A percentile compares a stretch with the other conserved stretches of the same genome.
These are phyloP conservation scores for Didymella arachidicola DNA, from an alignment of 2,329 filamentous ascomycete species.

Conservation along the genomic window DNA sequence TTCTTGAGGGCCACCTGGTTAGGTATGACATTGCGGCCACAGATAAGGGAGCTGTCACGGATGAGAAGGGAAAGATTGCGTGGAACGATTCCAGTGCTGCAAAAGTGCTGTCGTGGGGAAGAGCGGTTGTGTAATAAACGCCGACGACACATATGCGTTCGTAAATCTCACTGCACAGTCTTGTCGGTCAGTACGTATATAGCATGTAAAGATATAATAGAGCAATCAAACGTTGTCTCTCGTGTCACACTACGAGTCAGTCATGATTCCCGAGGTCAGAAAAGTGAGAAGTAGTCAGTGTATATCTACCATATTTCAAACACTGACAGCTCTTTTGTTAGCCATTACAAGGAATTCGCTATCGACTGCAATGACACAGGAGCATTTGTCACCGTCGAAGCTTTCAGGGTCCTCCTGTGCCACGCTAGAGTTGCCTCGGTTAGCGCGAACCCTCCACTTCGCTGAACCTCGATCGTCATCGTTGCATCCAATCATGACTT, in stretches of 20 bases:
- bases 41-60: not conserved
- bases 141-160: not conserved
- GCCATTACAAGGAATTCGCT: too few species aligned
- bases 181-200: not conserved
- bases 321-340: too few species aligned
- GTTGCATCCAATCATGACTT: not conserved
- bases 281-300: too few species aligned
- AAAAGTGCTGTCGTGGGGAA: not conserved
- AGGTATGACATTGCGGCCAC: not conserved
- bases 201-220: too few species aligned
- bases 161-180: not conserved
- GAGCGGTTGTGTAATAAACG: not conserved
- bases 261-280: too few species aligned
- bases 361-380: too few species aligned
- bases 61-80: not conserved
- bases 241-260: too few species aligned
- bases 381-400: too few species aligned
- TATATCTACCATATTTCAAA: too few species aligned
- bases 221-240: too few species aligned
- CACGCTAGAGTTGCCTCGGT: not conserved
- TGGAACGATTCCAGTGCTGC: not conserved
- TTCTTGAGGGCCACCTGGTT: not conserved
- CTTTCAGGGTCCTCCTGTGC: not conserved
- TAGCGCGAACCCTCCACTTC: not conserved
- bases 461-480: not conserved